Evolutionary conservation across 371 early-diverging fungal species (phyloP), one percentile per base, ranked within the genome.

Genomic region (Rhizopus sp.): DNA sequence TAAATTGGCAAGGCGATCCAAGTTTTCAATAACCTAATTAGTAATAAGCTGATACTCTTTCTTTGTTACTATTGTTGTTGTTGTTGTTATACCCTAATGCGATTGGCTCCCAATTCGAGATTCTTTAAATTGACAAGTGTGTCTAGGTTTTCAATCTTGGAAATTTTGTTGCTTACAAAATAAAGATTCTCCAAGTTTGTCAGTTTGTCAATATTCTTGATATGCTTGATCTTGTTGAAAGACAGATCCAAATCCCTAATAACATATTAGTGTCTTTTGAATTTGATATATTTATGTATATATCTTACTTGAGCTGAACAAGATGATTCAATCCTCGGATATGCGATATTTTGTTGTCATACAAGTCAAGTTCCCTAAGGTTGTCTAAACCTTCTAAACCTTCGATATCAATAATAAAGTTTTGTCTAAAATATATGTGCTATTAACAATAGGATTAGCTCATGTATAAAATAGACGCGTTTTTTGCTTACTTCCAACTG

Each of bases 101-200:
- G 84, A 70, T 98, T 98, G 7, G 95, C 95, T 13, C 98, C 98
- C 1, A 98, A 82, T 66, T 98, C 98, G 45, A 98, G 73, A 62
- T 91, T 92, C 6, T 79, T 84, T 12, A 98, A 56, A 42, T 86
- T 75, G 6, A 77, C 72, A 30, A 96, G 70, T 0, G 69, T 64
- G 34, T 77, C 73, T 57, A 98, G 72, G 48, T 91, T 87, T 54
- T 92, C 88, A 50, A 95, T 93, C 1, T 68, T 78, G 3, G 82
- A 72, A 37, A 95, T 89, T 66, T 89, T 88, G 80, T 95, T 95
- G 67, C 88, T 86, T 58, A 93, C 93, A 66, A 95, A 87, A 66
- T 83, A 95, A 35, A 95, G 59, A 40, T 90, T 81, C 3, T 60
- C 67, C 23, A 95, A 70, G 3, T 84, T 69, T 4, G 58, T 59